These are phyloP conservation scores for Phytophthora fragariaefolia DNA, from an alignment of 352 stramenopile species.

Conservation along the genomic window DNA sequence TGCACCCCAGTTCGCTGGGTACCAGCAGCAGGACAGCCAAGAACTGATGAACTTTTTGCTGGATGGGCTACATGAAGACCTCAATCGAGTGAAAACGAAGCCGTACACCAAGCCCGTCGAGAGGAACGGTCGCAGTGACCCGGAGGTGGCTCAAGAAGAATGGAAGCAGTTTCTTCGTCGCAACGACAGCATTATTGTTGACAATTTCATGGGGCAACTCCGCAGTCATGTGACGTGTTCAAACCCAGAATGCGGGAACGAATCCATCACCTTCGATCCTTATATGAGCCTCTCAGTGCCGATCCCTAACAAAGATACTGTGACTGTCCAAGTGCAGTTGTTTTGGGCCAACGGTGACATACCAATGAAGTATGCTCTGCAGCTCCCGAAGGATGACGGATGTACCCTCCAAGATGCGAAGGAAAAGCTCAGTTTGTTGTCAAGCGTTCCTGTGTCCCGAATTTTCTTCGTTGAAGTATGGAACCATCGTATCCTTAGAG, in stretches of 20 bases:
- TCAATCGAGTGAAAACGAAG: constrained; percentile 89
- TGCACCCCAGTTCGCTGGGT: constrained; percentile 89
- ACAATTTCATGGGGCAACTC: constrained; percentile 92
- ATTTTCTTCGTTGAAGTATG: constrained; percentile 82
- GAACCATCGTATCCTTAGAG: constrained; percentile 70
- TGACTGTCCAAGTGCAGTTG: constrained; percentile 66
- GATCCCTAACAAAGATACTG: constrained; percentile 74
- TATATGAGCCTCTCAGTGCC: constrained; percentile 92
- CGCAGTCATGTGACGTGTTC: constrained; percentile 89
- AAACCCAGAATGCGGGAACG: constrained; percentile 71
- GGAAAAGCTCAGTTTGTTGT: constrained; percentile 58
- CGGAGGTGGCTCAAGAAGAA: constrained; percentile 75
- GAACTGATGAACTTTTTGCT: constrained; percentile 94
- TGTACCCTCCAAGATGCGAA: constrained; percentile 66
- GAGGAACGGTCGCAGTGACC: constrained; percentile 67
- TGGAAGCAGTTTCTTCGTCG: constrained; percentile 88
- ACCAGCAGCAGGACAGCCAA: constrained; percentile 92
- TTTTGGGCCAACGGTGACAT: constrained; percentile 78
- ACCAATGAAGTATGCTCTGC: constrained; percentile 77
- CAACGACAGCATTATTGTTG: constrained; percentile 93
- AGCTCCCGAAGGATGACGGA: constrained; percentile 53
- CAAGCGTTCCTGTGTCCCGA: constrained; percentile 46
- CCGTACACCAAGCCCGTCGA: constrained; percentile 82
- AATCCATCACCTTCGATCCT: constrained; percentile 90
- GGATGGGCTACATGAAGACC: constrained; percentile 92